These are phyloP conservation scores for Harrya chromipes DNA, from an alignment of 768 basidiomycete species.

Conservation along the genomic window DNA sequence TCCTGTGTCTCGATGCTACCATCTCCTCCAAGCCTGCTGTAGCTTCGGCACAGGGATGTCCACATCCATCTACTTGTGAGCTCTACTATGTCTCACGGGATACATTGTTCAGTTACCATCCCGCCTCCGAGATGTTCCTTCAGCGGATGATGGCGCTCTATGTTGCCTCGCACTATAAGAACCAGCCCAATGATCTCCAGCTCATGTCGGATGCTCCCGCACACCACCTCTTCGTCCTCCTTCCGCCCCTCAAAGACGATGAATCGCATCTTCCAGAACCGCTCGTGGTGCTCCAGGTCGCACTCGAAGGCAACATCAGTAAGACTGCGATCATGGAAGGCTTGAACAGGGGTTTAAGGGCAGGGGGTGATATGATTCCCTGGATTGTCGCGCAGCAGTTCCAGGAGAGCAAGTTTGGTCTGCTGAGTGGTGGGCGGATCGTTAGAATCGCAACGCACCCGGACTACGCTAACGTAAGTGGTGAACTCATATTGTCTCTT, in stretches of 20 bases:
- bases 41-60: slow-evolving; percentile 65
- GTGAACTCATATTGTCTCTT: not conserved
- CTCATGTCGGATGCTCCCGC: slow-evolving; percentile 95
- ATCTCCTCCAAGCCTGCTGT: slow-evolving; percentile 44
- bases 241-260: slow-evolving; percentile 89
- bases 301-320: slow-evolving; percentile 91
- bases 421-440: slow-evolving; percentile 85
- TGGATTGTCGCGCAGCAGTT: slow-evolving; percentile 95
- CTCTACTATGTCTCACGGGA: slow-evolving; percentile 95
- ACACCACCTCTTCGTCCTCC: slow-evolving; percentile 92
- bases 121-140: slow-evolving; percentile 94
- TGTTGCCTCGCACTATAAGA: slow-evolving; percentile 98
- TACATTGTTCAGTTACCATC: slow-evolving; percentile 95
- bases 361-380: slow-evolving; percentile 96
- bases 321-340: slow-evolving; percentile 84
- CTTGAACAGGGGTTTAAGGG: slow-evolving; percentile 75
- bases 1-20: slow-evolving; percentile 90
- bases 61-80: slow-evolving; percentile 91
- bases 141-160: slow-evolving; percentile 99
- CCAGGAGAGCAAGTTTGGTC: slow-evolving; percentile 92
- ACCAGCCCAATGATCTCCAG: slow-evolving; percentile 98
- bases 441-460: slow-evolving; percentile 96
- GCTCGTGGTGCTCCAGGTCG: slow-evolving; percentile 92
- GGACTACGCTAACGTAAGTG: slow-evolving; percentile 82
- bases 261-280: slow-evolving; percentile 92